phyloP scores from a whole-genome alignment of 805 yeast species.

The Sporopachydermia lactativora region DNA sequence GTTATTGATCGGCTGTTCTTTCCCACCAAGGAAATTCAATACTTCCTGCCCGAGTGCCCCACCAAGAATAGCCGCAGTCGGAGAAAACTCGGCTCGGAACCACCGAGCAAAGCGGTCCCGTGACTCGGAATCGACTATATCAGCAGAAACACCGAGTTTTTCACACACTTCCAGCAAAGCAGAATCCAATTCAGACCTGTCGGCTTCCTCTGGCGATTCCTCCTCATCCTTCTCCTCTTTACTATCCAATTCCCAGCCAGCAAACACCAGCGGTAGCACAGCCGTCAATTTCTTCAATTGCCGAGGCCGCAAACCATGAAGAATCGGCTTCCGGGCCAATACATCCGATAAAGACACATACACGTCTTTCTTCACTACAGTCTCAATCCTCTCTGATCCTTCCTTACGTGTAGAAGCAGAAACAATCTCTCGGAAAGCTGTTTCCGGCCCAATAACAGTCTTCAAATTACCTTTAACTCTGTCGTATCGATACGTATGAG shows the following conservation, averaged over 20 bases:
- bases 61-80: slow-evolving; percentile 78
- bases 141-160: slow-evolving; percentile 31
- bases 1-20: slow-evolving; percentile 74
- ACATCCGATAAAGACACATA: slow-evolving; percentile 24
- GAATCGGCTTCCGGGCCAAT: slow-evolving; percentile 12
- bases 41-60: slow-evolving; percentile 87
- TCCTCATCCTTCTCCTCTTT: slow-evolving; percentile 14
- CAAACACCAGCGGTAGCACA: slow-evolving; percentile 41
- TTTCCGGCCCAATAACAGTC: slow-evolving; percentile 37
- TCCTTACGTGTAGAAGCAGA: slow-evolving; percentile 21
- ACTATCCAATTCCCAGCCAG: slow-evolving; percentile 34
- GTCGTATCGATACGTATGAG: slow-evolving; percentile 34
- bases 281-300: slow-evolving; percentile 35
- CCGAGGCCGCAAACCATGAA: slow-evolving; percentile 13
- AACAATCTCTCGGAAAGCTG: slow-evolving; percentile 28
- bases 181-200: slow-evolving; percentile 14
- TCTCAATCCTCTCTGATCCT: slow-evolving; percentile 16
- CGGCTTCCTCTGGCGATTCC: slow-evolving; percentile 13
- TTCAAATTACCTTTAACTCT: slow-evolving; percentile 33
- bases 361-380: slow-evolving; percentile 23
- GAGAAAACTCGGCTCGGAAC: slow-evolving; percentile 49
- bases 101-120: slow-evolving; percentile 23
- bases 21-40: slow-evolving; percentile 62
- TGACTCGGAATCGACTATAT: slow-evolving; percentile 27
- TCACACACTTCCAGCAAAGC: slow-evolving; percentile 19